Evolutionary conservation across 495 filamentous ascomycete genomes (phyloP), one percentile per base, ranked within the genome.

Genomic region (Penicillium bialowiezense): DNA sequence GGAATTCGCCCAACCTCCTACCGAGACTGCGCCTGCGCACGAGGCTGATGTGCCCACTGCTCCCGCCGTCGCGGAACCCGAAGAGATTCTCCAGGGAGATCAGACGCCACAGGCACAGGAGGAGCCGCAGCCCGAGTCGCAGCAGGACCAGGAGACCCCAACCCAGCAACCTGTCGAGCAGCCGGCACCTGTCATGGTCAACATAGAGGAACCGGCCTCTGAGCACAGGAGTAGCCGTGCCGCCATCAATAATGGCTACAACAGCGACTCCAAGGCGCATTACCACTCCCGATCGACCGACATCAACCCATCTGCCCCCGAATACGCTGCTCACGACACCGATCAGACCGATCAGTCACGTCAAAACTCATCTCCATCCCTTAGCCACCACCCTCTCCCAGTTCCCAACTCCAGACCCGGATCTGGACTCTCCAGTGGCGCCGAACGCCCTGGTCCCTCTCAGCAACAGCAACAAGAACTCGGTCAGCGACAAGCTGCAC

Each of bases 331-430:
- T 3, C 65, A 68, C 33, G 73, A 79, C 29, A 65, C 58, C 26
- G 72, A 80, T 32, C 63, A 67, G 17, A 65, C 58, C 26, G 72
- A 80, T 32, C 63, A 67, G 17, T 65, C 57, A 20, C 72, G 68
- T 18, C 62, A 73, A 29, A 65, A 55, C 31, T 65, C 62, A 7
- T 68, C 66, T 9, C 68, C 76, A 9, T 68, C 66, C 9, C 51
- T 71, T 31, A 64, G 47, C 33, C 65, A 72, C 50, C 76, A 73
- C 44, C 72, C 70, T 43, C 65, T 66, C 17, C 64, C 65, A 20
- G 67, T 64, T n/a, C 58, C 72, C 17, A 62, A 68, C n/a, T 75
- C 77, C 6, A 64, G 78, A 50, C 78, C 78, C 7, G 66, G 74
- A 13, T 79, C 78, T 24, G 75, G 74, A 6, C 50, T 77, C 20